Evolutionary conservation across 2,329 filamentous ascomycete genomes (phyloP), one percentile per base, ranked within the genome.

Genomic region (Paradendryphiella salina): DNA sequence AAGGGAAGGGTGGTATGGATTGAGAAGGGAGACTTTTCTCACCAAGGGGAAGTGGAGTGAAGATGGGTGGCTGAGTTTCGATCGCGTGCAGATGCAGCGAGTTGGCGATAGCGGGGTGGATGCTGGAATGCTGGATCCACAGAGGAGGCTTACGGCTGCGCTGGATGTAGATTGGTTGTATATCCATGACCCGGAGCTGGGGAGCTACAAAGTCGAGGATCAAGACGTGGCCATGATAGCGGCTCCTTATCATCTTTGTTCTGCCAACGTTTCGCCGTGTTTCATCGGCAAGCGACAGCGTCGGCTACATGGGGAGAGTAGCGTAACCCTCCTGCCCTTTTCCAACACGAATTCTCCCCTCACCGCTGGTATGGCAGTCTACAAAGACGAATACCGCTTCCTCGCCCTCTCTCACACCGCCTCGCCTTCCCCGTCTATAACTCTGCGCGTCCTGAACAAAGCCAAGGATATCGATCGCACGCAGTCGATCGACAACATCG

Each of bases 381-480:
- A 54, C 49, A 61, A 61, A 48, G 58, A 63, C 32, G 58, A 63
- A 28, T 49, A 60, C 21, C 56, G 57, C n/a, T 59, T 53, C 32
- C 14, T 61, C 9, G 46, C 45, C 0, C 41, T 62, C n/a, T 54
- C 33, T 1, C 37, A 42, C n/a, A 17, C 38, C 21, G 11, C 28
- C 7, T 38, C 38, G 4, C 14, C 20, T 1, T 14, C 11, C 2
- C 18, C 18, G 2, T 14, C 37, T 3, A 2, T 54, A 13, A 34
- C 23, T 3, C 37, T 60, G 20, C 36, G 56, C 26, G 34, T 55
- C 10, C 7, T 45, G 2, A 63, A 61, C 26, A 46, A 43, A 14
- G 58, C 50, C 3, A 52, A 49, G n/a, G 6, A 38, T 4, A 53
- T 57, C 23, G 18, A 51, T 17, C 35, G 26, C 1, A 17, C 46